phyloP scores from a whole-genome alignment of 441 rosid species.

The Raphanus hybrid region DNA sequence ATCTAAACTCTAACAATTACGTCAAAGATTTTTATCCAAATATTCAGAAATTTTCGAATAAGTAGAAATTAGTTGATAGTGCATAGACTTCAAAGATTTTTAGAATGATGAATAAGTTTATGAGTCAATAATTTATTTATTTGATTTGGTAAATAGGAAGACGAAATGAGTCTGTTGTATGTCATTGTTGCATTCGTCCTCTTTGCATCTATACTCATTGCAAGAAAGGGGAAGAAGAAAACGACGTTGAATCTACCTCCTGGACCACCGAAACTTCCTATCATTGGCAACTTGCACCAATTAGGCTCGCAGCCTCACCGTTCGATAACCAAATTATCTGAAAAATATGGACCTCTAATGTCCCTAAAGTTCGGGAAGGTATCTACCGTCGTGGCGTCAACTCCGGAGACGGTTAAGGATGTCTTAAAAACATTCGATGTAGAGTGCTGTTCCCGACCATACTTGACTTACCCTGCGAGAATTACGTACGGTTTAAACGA shows the following conservation, averaged over 20 bases:
- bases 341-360: not conserved
- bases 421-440: not conserved
- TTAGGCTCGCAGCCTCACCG: not conserved
- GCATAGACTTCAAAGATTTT: too few relatives aligned
- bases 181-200: not conserved
- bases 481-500: constrained; percentile 21
- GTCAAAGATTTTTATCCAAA: too few relatives aligned
- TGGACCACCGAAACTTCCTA: not conserved
- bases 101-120: too few relatives aligned
- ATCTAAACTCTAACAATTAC: too few relatives aligned
- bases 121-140: not conserved
- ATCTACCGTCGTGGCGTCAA: not conserved
- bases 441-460: constrained; percentile 18
- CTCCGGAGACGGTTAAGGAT: not conserved
- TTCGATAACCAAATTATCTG: not conserved
- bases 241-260: not conserved
- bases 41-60: too few relatives aligned
- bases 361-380: not conserved
- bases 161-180: not conserved
- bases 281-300: not conserved
- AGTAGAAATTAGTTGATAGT: too few relatives aligned
- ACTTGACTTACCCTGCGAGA: constrained; percentile 31
- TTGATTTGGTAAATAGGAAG: not conserved
- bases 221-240: not conserved
- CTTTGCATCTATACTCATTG: not conserved